Evolutionary conservation across 805 yeast species (phyloP).

Genomic region (Candida tammaniensis): DNA sequence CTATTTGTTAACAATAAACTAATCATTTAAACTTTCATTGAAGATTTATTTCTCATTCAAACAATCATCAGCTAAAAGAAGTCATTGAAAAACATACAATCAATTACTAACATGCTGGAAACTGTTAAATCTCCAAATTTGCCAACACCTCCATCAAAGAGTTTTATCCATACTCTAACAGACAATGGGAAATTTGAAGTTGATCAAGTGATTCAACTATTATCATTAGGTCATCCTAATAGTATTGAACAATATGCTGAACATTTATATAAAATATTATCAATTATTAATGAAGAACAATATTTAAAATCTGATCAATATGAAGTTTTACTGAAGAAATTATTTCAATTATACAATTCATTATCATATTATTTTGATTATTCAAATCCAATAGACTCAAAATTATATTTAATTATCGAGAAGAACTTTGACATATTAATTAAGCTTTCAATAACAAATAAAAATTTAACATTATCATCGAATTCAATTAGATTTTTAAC

Average conservation of each 20-base stretch:
- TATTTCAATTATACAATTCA: constrained; percentile 20
- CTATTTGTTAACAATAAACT: too few species aligned
- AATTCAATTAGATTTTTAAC: constrained; percentile 37
- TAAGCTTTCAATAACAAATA: constrained; percentile 29
- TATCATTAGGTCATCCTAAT: constrained; percentile 26
- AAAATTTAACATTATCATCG: constrained; percentile 30
- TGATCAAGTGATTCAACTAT: constrained; percentile 15
- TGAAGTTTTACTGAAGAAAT: constrained; percentile 21
- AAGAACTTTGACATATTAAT: constrained; percentile 38
- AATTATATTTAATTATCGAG: constrained; percentile 33
- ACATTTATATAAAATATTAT: constrained; percentile 33
- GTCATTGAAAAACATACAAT: too few species aligned
- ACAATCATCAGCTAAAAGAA: too few species aligned
- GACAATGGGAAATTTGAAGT: constrained; percentile 23
- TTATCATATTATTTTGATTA: constrained; percentile 20
- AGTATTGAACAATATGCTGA: constrained; percentile 36
- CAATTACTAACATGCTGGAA: too few species aligned
- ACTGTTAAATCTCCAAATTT: too few species aligned
- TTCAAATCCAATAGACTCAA: constrained; percentile 28
- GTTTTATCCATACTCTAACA: constrained; percentile 12
- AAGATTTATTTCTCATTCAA: too few species aligned
- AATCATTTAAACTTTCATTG: too few species aligned
- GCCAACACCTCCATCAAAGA: background rate
- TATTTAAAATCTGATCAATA: constrained; percentile 13
- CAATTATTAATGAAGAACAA: constrained; percentile 11